Percentiles rank a stretch among this genome's conserved stretches.
These are phyloP conservation scores for Pseudogymnoascus sp. DNA, from an alignment of 2,329 filamentous ascomycete genomes.

Conservation along the genomic window DNA sequence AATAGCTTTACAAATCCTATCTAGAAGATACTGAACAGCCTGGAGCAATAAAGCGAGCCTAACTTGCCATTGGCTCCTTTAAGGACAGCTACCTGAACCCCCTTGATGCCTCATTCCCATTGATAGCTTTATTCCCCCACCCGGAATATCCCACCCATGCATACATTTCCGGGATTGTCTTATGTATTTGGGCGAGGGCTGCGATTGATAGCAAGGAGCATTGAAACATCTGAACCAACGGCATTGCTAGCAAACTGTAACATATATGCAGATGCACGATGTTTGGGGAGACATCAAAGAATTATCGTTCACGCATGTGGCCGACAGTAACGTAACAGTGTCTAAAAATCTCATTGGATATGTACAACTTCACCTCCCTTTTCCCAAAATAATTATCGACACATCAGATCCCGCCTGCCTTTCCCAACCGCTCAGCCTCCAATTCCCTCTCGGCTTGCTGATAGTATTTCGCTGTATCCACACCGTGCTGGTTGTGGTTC, in stretches of 20 bases:
- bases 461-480: slow-evolving; percentile 98
- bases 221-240: background rate
- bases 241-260: background rate
- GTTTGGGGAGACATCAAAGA: background rate
- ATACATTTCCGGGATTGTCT: background rate
- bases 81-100: background rate
- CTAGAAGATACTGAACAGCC: background rate
- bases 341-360: slow-evolving; percentile 6
- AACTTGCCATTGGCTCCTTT: background rate
- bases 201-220: background rate
- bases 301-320: background rate
- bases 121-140: too few species aligned
- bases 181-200: background rate
- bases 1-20: background rate
- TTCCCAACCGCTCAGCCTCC: slow-evolving; percentile 55
- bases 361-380: slow-evolving; percentile 6
- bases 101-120: background rate
- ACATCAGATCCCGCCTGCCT: slow-evolving; percentile 2
- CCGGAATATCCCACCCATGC: background rate
- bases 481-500: slow-evolving; percentile 90
- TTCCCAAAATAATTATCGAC: slow-evolving; percentile 4
- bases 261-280: background rate
- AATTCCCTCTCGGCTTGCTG: slow-evolving; percentile 89
- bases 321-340: background rate
- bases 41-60: background rate